Evolutionary conservation across 345 rosid genomes (phyloP), one percentile per base, ranked within the genome.

Genomic region (Arabis alpina): DNA sequence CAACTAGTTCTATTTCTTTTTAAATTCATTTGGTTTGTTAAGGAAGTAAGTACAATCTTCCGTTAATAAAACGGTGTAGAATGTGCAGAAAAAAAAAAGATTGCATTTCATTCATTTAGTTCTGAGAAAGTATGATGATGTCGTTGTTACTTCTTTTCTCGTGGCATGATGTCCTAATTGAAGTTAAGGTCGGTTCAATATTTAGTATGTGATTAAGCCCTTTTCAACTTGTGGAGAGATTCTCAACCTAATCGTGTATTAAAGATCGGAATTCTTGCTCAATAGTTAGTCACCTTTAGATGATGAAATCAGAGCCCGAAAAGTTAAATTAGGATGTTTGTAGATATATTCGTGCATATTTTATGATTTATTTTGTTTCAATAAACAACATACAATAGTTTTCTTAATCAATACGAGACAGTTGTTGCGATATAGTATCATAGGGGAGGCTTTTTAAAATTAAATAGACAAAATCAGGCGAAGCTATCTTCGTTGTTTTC

Each of bases 111-210:
- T 19, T 19, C 23, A 19, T 19, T 19, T 19, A 19, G 23, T 19
- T 19, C 23, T 19, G 23, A 19, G 23, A 19, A 19, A 19, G 23
- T 19, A 19, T 19, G 23, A 19, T 19, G 23, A 19, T 19, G 23
- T 19, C 23, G 23, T 19, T 19, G 23, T 30, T 30, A 30, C 5
- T 30, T 30, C 34, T 49, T 19, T 19, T 19, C 23, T 19, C 23
- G 8, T 25, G 34, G 10, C 37, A 27, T 6, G 37, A 53, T 42
- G 52, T 64, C 58, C 8, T 68, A 24, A 64, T 39, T 68, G 70
- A 45, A 34, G 10, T 36, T n/a, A 82, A 86, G 97, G 90, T 86
- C 48, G 84, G 91, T 78, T 85, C 92, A 24, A 72, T 76, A 57
- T 74, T 91, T 52, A 56, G 71, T 40, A 85, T 78, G 71, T 80